Conservation (phyloP, 371 early-diverging fungal species). For the Mycotypha africana region DNA sequence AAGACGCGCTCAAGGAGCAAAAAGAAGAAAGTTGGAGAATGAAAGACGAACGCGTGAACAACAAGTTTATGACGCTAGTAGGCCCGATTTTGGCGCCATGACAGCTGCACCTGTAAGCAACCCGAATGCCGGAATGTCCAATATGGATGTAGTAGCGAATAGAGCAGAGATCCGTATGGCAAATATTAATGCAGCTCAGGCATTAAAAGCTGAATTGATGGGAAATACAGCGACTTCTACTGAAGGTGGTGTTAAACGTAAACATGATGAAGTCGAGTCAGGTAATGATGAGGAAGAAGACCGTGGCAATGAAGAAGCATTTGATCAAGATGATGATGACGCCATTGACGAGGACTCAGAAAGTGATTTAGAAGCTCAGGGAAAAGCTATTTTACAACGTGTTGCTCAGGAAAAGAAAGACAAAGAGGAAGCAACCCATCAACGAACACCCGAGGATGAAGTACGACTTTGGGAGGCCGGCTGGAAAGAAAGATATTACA, state of each 20-base stretch:
- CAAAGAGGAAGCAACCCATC: constrained; percentile 46
- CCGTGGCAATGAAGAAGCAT: constrained; percentile 24
- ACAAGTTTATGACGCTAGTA: constrained; percentile 19
- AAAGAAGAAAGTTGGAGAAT: constrained; percentile 41
- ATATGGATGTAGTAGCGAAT: constrained; percentile 34
- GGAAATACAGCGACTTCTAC: constrained; percentile 1
- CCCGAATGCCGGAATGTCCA: constrained; percentile 29
- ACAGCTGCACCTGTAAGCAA: constrained; percentile 35
- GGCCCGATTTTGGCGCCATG: constrained; percentile 28
- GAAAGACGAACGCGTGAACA: constrained; percentile 33
- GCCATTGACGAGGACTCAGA: constrained; percentile 28
- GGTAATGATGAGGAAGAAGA: constrained; percentile 29
- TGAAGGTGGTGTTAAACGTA: constrained; percentile 30
- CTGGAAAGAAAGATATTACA: constrained; percentile 90
- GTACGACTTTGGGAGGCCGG: constrained; percentile 82
- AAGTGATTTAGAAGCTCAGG: constrained; percentile 18
- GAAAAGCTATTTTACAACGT: constrained; percentile 47
- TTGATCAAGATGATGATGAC: constrained; percentile 23
- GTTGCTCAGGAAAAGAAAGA: constrained; percentile 49
- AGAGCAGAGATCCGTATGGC: constrained; percentile 32
- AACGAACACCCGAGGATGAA: constrained; percentile 73
- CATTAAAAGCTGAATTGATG: constrained; percentile 27
- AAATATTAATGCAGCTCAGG: constrained; percentile 52
- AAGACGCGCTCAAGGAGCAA: constrained; percentile 29
- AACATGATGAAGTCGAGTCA: constrained; percentile 24